These are phyloP conservation scores for Cyclotella sp. DNA, from an alignment of 108 stramenopile genomes.

Conservation along the genomic window DNA sequence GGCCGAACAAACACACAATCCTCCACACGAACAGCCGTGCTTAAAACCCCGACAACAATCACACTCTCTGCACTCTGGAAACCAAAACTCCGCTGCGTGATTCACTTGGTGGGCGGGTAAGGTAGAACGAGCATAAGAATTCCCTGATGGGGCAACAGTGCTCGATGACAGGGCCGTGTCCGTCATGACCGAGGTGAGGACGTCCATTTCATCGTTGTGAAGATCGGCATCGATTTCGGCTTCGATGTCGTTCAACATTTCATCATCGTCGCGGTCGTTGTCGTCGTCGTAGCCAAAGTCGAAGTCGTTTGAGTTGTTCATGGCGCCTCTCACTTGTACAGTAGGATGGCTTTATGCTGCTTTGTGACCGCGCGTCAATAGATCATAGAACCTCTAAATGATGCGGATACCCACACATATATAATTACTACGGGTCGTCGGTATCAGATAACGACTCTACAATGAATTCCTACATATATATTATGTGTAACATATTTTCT, in stretches of 20 bases:
- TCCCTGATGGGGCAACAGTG: background rate
- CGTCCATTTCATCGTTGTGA: slow-evolving; percentile 11
- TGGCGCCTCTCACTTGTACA: too few relatives aligned
- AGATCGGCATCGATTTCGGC: slow-evolving; percentile 15
- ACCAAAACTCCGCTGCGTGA: slow-evolving; percentile 61
- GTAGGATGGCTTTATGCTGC: too few relatives aligned
- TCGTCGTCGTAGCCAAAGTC: background rate
- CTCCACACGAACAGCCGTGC: slow-evolving; percentile 48
- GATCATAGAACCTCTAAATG: too few relatives aligned
- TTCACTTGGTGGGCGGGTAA: slow-evolving; percentile 36
- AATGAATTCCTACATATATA: too few relatives aligned
- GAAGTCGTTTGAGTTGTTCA: too few relatives aligned
- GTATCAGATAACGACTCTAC: too few relatives aligned
- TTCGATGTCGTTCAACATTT: slow-evolving; percentile 18
- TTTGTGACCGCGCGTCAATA: too few relatives aligned
- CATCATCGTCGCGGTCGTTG: slow-evolving; percentile 12
- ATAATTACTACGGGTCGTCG: too few relatives aligned
- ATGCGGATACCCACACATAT: too few relatives aligned
- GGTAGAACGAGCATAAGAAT: background rate
- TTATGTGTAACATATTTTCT: too few relatives aligned
- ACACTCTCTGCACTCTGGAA: slow-evolving; percentile 62
- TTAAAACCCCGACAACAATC: slow-evolving; percentile 59
- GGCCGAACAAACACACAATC: slow-evolving; percentile 7
- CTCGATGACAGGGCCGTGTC: background rate
- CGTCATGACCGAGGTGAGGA: background rate